Base-by-base conservation (phyloP, 1,284 basidiomycete species). In the Schizophyllum amplum region DNA sequence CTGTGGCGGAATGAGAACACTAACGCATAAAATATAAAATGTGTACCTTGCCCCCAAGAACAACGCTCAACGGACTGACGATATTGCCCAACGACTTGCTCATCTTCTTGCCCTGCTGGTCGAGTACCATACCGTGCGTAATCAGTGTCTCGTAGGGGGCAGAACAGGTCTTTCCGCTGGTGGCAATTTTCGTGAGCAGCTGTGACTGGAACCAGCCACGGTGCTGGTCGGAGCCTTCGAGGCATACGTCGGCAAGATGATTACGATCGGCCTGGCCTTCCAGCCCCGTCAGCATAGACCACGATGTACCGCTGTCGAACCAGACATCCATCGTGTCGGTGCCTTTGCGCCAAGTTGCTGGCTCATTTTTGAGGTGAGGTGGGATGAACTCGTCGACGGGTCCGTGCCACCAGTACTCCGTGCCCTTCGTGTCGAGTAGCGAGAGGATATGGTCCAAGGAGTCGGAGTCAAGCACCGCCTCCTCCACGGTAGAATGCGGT, bases 151-250 rank as follows among this genome's bases (percentile, higher is more conserved):
- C 78, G 68, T 95, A 98, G 4, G 67, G 61, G 5, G 75, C 70
- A 22, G 79, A 71, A 11, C 21, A 24, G 15, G 9, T 24, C 20
- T 21, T 11, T 5, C 22, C 48, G 21, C 48, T 24, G 11, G 48
- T 50, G 5, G 87, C 84, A 4, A 98, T 74, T 4, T 86, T 83
- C 1, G 96, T 99, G 52, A 99, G 75, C 22, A 99, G 74, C 60
- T 93, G 90, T 55, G 93, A 96, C 70, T 99, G 97, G 78, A 99
- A 99, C 97, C 97, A 99, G 15, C 97, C 97, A 7, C 97, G 86
- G 71, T 99, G 96, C 70, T 99, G 97, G 70, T 99, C 97, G 0
- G 92, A 92, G 9, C 97, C 97, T 68, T 99, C 97, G 13, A 99
- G 73, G 66, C 93, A 96, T 11, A 98, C 79, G 67, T 99, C 94